Conservation (phyloP, 371 early-diverging fungal species). For the Circinella umbellata region DNA sequence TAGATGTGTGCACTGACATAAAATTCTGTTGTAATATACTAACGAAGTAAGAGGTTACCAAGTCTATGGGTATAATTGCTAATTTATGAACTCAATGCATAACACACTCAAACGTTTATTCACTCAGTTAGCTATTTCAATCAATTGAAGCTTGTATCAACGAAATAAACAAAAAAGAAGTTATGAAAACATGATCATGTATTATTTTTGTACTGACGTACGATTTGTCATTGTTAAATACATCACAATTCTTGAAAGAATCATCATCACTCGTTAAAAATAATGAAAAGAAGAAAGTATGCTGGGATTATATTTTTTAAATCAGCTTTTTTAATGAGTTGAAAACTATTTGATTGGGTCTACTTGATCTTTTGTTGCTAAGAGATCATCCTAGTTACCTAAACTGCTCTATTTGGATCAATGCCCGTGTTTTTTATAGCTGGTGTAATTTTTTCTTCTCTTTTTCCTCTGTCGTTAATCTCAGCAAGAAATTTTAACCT, state of each 20-base stretch:
- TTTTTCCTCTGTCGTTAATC: neutral
- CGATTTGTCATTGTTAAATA: no score
- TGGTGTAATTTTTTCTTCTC: slow-evolving; percentile 5
- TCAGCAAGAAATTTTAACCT: neutral
- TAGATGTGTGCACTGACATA: neutral
- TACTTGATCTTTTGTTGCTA: neutral
- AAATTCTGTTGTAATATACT: neutral
- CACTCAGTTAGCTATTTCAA: no score
- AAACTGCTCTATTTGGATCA: slow-evolving; percentile 2
- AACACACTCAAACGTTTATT: no score
- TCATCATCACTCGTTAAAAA: no score
- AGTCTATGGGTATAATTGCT: no score
- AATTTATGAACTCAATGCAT: no score
- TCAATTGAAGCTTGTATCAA: no score
- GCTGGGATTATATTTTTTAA: neutral
- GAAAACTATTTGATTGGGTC: neutral
- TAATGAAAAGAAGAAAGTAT: neutral
- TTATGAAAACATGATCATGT: no score
- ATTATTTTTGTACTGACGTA: no score
- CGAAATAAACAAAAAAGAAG: no score
- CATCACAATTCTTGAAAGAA: no score
- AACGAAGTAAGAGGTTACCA: no score
- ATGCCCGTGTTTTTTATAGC: neutral
- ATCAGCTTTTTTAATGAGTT: neutral
- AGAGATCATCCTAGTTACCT: slow-evolving; percentile 5